Evolutionary conservation across 495 filamentous ascomycete species (phyloP).

Genomic region (Aspergillus ostianus): DNA sequence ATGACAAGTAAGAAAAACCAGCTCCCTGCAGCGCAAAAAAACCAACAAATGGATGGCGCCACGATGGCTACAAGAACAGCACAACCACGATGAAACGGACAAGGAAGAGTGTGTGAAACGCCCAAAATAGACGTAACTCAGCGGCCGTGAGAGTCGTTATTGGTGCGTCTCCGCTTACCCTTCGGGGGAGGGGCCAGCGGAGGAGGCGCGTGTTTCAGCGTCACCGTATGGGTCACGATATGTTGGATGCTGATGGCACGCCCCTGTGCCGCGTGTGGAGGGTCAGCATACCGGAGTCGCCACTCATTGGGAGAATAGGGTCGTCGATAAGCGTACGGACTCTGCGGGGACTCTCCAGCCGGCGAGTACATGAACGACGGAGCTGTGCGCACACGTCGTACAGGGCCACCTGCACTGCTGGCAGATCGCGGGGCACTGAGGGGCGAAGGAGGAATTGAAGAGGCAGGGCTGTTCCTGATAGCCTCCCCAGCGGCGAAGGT

Average conservation of each 20-base stretch:
- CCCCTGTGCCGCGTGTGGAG: not conserved
- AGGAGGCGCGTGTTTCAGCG: conserved; percentile 5
- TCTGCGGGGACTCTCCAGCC: conserved; percentile 4
- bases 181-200: conserved; percentile 5
- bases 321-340: conserved; percentile 1
- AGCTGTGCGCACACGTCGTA: conserved; percentile 3
- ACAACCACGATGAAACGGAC: not conserved
- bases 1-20: not conserved
- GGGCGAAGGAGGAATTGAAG: conserved; percentile 1
- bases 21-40: no score
- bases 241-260: conserved; percentile 5
- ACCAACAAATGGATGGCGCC: not conserved
- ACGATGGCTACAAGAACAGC: not conserved
- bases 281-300: conserved; percentile 1
- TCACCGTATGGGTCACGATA: conserved; percentile 7
- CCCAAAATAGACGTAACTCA: not conserved
- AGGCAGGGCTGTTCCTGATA: not conserved
- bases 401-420: not conserved
- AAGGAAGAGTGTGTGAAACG: not conserved
- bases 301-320: conserved; percentile 4
- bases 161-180: conserved; percentile 8
- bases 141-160: not conserved
- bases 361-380: conserved; percentile 8
- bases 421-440: conserved; percentile 1
- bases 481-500: not conserved